Percentiles rank a stretch among this genome's conserved stretches.
These are phyloP conservation scores for Penicillium janthinellum DNA, from an alignment of 2,329 filamentous ascomycete species.

Conservation along the genomic window DNA sequence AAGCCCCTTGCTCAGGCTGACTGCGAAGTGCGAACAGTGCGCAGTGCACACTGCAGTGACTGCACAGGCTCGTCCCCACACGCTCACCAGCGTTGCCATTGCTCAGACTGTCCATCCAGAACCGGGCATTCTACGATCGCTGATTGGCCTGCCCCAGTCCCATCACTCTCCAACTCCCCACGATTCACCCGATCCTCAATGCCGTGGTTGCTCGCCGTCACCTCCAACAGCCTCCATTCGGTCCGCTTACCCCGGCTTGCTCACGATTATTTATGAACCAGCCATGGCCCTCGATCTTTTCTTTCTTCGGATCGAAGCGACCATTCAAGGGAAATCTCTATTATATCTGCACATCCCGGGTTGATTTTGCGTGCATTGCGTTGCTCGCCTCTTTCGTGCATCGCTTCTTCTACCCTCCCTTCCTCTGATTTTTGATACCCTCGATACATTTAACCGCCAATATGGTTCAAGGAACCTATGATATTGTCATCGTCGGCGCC, in stretches of 20 bases:
- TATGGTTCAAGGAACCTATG: constrained; percentile 56
- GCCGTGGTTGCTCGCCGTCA: constrained; percentile 38
- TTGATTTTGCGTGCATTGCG: constrained; percentile 1
- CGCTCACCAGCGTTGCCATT: not conserved
- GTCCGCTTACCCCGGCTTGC: constrained; percentile 23
- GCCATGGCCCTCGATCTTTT: constrained; percentile 21
- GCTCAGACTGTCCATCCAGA: constrained; percentile 7
- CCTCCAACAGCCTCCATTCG: constrained; percentile 9
- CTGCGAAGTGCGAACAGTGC: too few species aligned
- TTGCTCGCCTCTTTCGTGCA: not conserved
- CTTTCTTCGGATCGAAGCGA: constrained; percentile 6
- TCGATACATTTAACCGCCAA: constrained; percentile 8
- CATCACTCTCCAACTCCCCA: constrained; percentile 18
- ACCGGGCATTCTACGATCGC: not conserved
- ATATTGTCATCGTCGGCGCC: constrained; percentile 81
- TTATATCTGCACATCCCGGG: not conserved
- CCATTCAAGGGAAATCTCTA: constrained; percentile 12
- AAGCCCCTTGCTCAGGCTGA: constrained; percentile 4
- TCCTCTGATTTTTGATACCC: not conserved
- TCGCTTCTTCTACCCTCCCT: not conserved
- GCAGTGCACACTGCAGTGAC: too few species aligned
- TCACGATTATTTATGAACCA: constrained; percentile 32
- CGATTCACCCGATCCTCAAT: constrained; percentile 39
- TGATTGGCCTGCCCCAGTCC: constrained; percentile 15
- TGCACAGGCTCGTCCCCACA: constrained; percentile 15